phyloP scores from a whole-genome alignment of 2,329 filamentous ascomycete species.

The Helminthosporium solani region DNA sequence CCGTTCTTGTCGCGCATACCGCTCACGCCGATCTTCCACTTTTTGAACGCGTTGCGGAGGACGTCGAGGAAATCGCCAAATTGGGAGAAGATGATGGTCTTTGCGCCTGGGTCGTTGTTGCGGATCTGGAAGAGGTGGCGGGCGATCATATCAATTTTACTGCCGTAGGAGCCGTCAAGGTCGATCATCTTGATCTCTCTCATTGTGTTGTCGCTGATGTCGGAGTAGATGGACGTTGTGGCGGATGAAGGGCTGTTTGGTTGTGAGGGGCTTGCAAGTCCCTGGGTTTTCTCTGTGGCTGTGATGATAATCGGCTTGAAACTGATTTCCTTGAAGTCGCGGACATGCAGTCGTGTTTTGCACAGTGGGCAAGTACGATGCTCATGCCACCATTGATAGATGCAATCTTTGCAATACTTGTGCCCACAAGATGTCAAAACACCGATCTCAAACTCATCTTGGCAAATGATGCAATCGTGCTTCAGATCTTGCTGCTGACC shows the following conservation, averaged over 20 bases:
- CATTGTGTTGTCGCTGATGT: constrained; percentile 70
- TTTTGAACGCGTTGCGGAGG: constrained; percentile 66
- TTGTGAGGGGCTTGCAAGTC: constrained; percentile 16
- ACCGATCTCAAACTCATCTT: constrained; percentile 72
- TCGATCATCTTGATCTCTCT: constrained; percentile 81
- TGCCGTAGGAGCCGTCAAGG: constrained; percentile 73
- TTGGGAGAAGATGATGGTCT: constrained; percentile 93
- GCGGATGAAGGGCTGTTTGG: constrained; percentile 26
- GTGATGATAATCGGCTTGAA: constrained; percentile 74
- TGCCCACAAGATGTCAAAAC: constrained; percentile 87
- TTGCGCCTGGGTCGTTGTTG: constrained; percentile 78
- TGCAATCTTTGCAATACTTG: constrained; percentile 84
- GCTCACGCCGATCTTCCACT: constrained; percentile 71
- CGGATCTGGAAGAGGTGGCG: constrained; percentile 84
- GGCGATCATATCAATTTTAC: constrained; percentile 75
- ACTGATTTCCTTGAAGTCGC: constrained; percentile 81
- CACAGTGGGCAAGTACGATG: constrained; percentile 82
- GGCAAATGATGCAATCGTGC: constrained; percentile 83
- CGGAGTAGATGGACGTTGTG: constrained; percentile 68
- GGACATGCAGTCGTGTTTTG: constrained; percentile 64
- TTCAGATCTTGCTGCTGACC: constrained; percentile 57
- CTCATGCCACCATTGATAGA: constrained; percentile 72
- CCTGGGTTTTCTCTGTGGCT: constrained; percentile 60
- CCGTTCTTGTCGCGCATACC: constrained; percentile 69
- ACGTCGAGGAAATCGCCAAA: constrained; percentile 79